Conservation (phyloP, 345 rosid species). For the Populus tremula region DNA sequence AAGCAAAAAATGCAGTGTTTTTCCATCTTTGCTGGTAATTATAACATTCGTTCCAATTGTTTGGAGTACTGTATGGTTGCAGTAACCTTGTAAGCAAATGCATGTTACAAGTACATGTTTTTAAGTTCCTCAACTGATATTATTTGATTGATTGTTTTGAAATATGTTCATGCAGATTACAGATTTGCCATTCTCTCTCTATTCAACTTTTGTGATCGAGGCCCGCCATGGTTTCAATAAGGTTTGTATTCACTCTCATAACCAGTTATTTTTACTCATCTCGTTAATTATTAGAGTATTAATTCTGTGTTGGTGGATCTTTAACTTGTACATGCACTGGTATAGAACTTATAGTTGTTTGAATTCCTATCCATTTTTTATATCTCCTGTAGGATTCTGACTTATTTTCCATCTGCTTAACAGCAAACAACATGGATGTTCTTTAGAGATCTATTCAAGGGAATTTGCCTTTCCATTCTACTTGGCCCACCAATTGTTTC, state of each 20-base stretch:
- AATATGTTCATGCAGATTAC: constrained; percentile 65
- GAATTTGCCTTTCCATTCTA: constrained; percentile 62
- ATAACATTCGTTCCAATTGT: neutral
- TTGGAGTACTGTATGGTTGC: neutral
- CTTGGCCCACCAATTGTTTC: constrained; percentile 91
- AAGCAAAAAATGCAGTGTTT: neutral
- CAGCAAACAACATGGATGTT: constrained; percentile 98
- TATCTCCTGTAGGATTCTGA: constrained; percentile 11
- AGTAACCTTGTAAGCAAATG: neutral
- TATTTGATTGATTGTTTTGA: constrained; percentile 14
- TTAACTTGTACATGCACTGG: neutral
- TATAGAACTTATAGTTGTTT: neutral
- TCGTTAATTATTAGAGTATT: constrained; percentile 8
- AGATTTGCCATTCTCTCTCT: constrained; percentile 92
- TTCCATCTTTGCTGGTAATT: neutral
- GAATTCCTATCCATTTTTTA: neutral
- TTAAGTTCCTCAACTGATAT: neutral
- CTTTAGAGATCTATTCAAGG: constrained; percentile 84
- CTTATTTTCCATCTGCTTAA: constrained; percentile 23
- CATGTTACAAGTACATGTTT: neutral
- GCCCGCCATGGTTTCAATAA: constrained; percentile 96
- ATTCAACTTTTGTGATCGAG: constrained; percentile 97
- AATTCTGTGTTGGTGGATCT: constrained; percentile 2
- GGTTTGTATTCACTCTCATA: constrained; percentile 42
- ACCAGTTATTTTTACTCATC: constrained; percentile 10